Conservation (phyloP, 495 filamentous ascomycete species). For the Neurospora tetraspora region DNA sequence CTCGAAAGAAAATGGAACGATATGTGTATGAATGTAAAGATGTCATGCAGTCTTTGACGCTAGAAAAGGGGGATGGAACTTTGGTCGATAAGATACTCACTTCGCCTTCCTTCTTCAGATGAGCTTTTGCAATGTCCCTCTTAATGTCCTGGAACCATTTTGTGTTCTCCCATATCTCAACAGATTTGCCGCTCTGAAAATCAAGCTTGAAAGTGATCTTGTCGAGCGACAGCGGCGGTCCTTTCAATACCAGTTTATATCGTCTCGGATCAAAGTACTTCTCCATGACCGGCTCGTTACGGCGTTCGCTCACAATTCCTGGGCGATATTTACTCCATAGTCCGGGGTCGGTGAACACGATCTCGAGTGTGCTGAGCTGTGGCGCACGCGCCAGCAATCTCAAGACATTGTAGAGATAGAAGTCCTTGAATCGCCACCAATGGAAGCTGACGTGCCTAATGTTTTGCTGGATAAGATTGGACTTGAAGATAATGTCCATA, state of each 20-base stretch:
- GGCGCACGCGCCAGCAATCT: neutral
- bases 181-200: too few relatives aligned
- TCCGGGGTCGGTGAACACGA: neutral
- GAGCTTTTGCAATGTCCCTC: neutral
- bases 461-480: neutral
- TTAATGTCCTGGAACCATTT: neutral
- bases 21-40: too few relatives aligned
- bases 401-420: neutral
- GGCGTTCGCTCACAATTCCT: too few relatives aligned
- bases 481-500: neutral
- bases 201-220: neutral
- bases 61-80: too few relatives aligned
- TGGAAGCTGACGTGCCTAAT: neutral
- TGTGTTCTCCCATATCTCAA: neutral
- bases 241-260: neutral
- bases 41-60: too few relatives aligned
- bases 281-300: neutral
- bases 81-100: neutral
- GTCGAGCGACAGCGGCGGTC: neutral
- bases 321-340: too few relatives aligned
- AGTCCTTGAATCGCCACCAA: neutral
- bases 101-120: neutral
- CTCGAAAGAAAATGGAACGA: too few relatives aligned
- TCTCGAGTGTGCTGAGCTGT: neutral
- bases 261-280: neutral